phyloP scores from a whole-genome alignment of 768 basidiomycete genomes.

The Mycena haematopus region DNA sequence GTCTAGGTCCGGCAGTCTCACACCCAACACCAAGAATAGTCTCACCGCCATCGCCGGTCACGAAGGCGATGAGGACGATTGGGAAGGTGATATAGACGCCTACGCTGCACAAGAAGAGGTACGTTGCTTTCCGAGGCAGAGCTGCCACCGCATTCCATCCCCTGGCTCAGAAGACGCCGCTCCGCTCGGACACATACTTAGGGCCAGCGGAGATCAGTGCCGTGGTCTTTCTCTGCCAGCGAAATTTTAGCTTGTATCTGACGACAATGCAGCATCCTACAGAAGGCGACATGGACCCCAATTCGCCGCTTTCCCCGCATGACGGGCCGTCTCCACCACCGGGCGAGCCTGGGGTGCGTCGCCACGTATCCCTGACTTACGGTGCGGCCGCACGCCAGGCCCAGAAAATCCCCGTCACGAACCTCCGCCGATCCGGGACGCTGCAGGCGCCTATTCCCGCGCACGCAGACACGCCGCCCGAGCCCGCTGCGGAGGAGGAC shows the following conservation, averaged over 20 bases:
- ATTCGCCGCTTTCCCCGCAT: constrained; percentile 70
- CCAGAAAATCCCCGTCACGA: constrained; percentile 53
- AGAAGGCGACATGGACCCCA: constrained; percentile 53
- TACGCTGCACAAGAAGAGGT: constrained; percentile 62
- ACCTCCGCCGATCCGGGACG: constrained; percentile 80
- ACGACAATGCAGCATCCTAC: constrained; percentile 38
- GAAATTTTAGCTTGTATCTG: constrained; percentile 8
- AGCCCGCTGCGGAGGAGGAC: constrained; percentile 55
- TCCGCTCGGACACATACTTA: neutral
- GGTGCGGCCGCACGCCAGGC: constrained; percentile 61
- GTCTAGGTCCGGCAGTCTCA: constrained; percentile 61
- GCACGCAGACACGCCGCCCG: constrained; percentile 48
- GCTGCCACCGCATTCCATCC: constrained; percentile 12
- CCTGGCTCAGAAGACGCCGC: neutral
- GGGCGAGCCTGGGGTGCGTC: constrained; percentile 71
- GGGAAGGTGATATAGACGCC: constrained; percentile 72
- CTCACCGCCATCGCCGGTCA: constrained; percentile 85
- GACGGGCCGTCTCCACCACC: constrained; percentile 77
- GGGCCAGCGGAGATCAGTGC: neutral
- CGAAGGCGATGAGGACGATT: constrained; percentile 88
- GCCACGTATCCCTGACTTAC: constrained; percentile 82
- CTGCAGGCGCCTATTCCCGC: constrained; percentile 60
- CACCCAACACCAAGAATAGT: constrained; percentile 80
- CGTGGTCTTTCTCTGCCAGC: neutral
- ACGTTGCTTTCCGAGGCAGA: constrained; percentile 25